Conservation (phyloP, 2,329 filamentous ascomycete species). For the Waltergamsia citrina region DNA sequence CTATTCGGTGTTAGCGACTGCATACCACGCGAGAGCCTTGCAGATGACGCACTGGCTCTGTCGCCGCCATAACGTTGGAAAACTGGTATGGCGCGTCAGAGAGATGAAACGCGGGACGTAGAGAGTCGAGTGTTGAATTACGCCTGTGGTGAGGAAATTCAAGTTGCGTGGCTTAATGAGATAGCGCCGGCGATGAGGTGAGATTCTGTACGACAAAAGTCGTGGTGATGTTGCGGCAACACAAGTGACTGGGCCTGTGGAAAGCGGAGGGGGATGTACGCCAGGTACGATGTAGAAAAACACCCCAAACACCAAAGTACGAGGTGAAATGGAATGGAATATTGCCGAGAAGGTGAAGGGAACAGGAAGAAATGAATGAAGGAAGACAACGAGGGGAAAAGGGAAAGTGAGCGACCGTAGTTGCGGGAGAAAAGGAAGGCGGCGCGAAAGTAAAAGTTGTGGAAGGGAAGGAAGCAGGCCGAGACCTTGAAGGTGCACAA, state of each 20-base stretch:
- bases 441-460: neutral
- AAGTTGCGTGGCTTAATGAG: too few species aligned
- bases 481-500: neutral
- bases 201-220: too few species aligned
- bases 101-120: constrained; percentile 1
- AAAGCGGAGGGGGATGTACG: too few species aligned
- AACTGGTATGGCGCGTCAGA: neutral
- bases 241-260: too few species aligned
- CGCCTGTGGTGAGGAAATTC: too few species aligned
- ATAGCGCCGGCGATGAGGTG: too few species aligned
- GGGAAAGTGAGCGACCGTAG: neutral
- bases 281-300: too few species aligned
- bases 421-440: neutral
- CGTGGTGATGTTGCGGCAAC: too few species aligned
- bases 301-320: neutral
- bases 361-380: neutral
- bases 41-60: neutral
- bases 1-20: neutral
- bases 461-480: neutral
- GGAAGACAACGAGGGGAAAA: neutral
- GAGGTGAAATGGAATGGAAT: neutral
- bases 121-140: too few species aligned
- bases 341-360: neutral
- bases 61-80: neutral
- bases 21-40: neutral